Base-by-base conservation (phyloP, 345 rosid species). In the Lepidium sativum region DNA sequence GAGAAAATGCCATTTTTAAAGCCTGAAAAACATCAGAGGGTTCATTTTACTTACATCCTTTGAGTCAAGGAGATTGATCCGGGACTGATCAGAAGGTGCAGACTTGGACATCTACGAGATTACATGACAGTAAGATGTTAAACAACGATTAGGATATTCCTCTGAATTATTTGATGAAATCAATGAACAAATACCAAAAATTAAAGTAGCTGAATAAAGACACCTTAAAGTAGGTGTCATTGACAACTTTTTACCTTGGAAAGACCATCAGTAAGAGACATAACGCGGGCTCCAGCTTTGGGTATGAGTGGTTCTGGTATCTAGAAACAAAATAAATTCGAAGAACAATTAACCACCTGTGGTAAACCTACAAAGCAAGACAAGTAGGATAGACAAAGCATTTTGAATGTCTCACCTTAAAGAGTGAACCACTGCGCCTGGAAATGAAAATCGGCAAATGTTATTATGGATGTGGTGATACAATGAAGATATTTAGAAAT, bases 251-350 rank as follows among this genome's bases (percentile, higher is more conserved):
- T 0, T 59, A 89, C 95, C 96, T 92, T 87, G 42, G 95, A 84
- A 74, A 87, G 92, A 66, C 92, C 95, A 81, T 92, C 95, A 40
- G 86, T 85, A 42, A 92, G 87, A 64, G 98, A 92, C 98, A 92
- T 92, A 60, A 92, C 79, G 68, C 92, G 74, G 9, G 96, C 97
- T 57, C 96, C 98, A 38, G 82, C 86, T 64, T 85, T 82, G 32
- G 98, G 91, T 73, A 92, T 87, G 49, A 92, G 91, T 31, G 91
- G 85, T 63, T 87, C 91, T 20, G 96, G 95, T 77, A 89, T 85
- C 98, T 92, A 68, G 56, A 78, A 17, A 38, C 44, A 72, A 18
- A 37, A 69, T 27, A 41, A 59, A 42, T 73, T 57, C 14, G 25
- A 21, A 41, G n/a, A 48, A 35, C n/a, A 32, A 69, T 42, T 66